Base-by-base conservation (phyloP, 306 rosid species). In the Casuarina cunninghamiana region DNA sequence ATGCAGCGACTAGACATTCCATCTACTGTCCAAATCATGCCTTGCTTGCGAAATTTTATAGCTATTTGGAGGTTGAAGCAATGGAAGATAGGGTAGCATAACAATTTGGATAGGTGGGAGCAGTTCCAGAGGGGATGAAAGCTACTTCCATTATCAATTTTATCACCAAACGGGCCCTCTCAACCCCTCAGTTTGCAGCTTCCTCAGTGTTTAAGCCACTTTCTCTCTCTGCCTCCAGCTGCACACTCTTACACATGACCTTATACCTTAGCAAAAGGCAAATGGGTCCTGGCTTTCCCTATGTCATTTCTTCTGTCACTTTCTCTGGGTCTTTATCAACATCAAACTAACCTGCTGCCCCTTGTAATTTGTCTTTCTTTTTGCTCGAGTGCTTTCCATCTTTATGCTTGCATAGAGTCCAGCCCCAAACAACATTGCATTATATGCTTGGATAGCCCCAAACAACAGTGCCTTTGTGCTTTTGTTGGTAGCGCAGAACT, bases 111-210 rank as follows among this genome's bases (percentile, higher is more conserved):
- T 71, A 78, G 80, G 88, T 81, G 80, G 85, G 82, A 84, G 74
- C 87, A 80, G 76, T 44, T 86, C 92, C 92, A 90, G 91, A 78
- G 87, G 83, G 89, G 95, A 85, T 86, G 95, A 85, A 80, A 87
- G 90, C 88, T 79, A 86, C 95, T 80, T 87, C 87, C 91, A 85
- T 83, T 88, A 90, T 67, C 50, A 39, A 67, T 17, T 67, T 21
- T 42, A 17, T 85, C 77, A 73, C 78, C 55, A 48, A 74, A 65
- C 76, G 92, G 92, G 51, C 71, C 94, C 85, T 58, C 51, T 17
- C 43, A n/a, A 6, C 3, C 78, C 35, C 78, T n/a, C 44, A 57
- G 42, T 61, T 67, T 43, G 2, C 69, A 9, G 78, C 57, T 71
- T 79, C 71, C 81, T 77, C 80, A n/a, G 43, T 21, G 72, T 54